These are phyloP conservation scores for Scedosporium apiospermum DNA, from an alignment of 2,329 filamentous ascomycete species.

Conservation along the genomic window DNA sequence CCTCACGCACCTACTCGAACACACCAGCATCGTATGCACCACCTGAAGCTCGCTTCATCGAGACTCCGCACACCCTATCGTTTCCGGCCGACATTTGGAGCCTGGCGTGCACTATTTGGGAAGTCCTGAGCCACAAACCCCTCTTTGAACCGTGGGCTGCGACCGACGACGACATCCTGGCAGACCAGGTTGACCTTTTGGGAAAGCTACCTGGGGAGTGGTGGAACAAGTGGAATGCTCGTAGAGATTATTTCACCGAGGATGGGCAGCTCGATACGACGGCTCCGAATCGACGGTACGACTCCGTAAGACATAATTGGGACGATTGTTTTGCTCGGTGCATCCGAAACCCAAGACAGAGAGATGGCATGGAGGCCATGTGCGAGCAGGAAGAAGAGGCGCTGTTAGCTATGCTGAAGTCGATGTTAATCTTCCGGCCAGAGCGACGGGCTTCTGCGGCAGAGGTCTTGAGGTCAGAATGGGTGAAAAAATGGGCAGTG, in stretches of 20 bases:
- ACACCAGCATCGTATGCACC: not conserved
- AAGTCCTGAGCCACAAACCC: slow-evolving; percentile 18
- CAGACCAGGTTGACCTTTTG: slow-evolving; percentile 13
- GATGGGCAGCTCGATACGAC: not conserved
- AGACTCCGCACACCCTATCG: slow-evolving; percentile 21
- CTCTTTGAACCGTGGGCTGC: slow-evolving; percentile 12
- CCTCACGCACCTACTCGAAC: not conserved
- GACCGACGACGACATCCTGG: not conserved
- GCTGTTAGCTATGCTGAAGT: not conserved
- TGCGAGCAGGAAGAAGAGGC: not conserved
- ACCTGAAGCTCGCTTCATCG: slow-evolving; percentile 18
- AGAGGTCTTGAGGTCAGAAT: not conserved
- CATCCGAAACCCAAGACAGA: not conserved
- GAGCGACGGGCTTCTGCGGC: not conserved
- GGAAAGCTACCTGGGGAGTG: slow-evolving; percentile 13
- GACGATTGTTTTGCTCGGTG: not conserved
- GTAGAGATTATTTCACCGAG: slow-evolving; percentile 13
- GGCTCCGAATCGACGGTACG: not conserved
- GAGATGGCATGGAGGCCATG: not conserved
- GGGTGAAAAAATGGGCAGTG: not conserved
- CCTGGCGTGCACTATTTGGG: slow-evolving; percentile 26
- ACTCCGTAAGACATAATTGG: not conserved
- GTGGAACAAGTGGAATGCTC: slow-evolving; percentile 14
- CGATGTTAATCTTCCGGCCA: not conserved
- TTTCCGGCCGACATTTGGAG: slow-evolving; percentile 29